Evolutionary conservation across 1,139 yeast species (phyloP), one percentile per base, ranked within the genome.

Genomic region (Candida dubliniensis): DNA sequence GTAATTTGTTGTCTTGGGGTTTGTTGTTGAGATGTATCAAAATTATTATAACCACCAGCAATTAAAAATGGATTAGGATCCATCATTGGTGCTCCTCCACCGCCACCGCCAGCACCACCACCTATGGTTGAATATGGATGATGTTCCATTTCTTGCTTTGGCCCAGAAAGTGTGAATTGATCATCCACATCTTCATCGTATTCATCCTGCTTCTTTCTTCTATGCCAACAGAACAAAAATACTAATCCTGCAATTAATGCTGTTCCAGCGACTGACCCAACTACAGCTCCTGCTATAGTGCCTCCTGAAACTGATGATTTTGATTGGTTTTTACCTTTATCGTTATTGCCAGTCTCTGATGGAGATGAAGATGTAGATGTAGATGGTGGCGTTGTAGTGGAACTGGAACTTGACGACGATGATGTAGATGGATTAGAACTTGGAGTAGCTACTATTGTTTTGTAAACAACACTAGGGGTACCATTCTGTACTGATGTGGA

Each of bases 211-310:
- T 56, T 55, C 36, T 64, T 58, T 38, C 67, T 66, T 48, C 71
- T 67, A 49, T 71, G 68, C 64, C 76, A 66, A 43, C 76, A 59
- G 44, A 79, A 64, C 54, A 79, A 69, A 38, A 77, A 54, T 4
- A 76, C 50, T 8, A 70, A 50, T 2, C 64, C 63, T 0, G 65
- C 66, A 14, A 79, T 42, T 4, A 74, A 31, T 1, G 69, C 56
- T 0, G 70, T 71, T 38, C 87, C 89, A 6, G 69, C 70, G 1
- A 83, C 67, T 1, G 74, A 68, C n/a, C 90, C 90, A 40, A 84
- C 73, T 1, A 79, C 87, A 10, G 82, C 78, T 38, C 90, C 91
- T 1, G 85, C 90, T 51, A 83, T 82, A n/a, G 84, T 84, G 18
- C 93, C 93, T 6, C 77, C 74, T 6, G 81, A 71, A 33, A 80